Conservation (phyloP, 1,139 yeast genomes). For the Hemisphaericaspora xylanilytica region DNA sequence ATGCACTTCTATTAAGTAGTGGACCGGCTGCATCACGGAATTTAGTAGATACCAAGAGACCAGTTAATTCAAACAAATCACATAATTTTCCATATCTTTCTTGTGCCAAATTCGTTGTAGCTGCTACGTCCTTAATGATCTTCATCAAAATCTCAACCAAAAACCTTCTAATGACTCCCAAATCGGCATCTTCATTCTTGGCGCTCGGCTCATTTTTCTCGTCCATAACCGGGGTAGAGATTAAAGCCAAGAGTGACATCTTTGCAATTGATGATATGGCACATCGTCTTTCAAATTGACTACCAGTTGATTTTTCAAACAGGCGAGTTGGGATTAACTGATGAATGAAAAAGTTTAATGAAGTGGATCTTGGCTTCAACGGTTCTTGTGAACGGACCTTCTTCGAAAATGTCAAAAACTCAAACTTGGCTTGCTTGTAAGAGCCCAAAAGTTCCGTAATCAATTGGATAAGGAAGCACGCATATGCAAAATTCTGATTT, state of each 20-base stretch:
- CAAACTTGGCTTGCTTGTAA: conserved; percentile 77
- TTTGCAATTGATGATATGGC: conserved; percentile 53
- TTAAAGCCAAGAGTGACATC: conserved; percentile 56
- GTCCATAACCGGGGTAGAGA: conserved; percentile 51
- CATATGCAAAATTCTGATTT: conserved; percentile 56
- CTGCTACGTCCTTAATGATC: conserved; percentile 52
- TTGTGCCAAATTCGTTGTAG: conserved; percentile 22
- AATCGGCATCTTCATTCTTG: conserved; percentile 60
- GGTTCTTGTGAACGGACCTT: conserved; percentile 35
- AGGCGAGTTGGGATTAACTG: conserved; percentile 64
- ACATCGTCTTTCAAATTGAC: conserved; percentile 37
- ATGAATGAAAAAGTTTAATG: conserved; percentile 73
- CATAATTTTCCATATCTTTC: conserved; percentile 52
- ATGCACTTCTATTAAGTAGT: conserved; percentile 45
- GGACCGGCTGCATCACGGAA: conserved; percentile 44
- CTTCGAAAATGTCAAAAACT: conserved; percentile 74
- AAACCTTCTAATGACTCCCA: conserved; percentile 71
- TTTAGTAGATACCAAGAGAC: conserved; percentile 42
- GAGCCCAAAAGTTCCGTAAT: conserved; percentile 74
- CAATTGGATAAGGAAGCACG: conserved; percentile 64
- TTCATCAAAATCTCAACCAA: conserved; percentile 70
- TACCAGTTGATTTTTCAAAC: conserved; percentile 29
- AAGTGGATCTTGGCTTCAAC: conserved; percentile 65
- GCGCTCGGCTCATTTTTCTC: conserved; percentile 43
- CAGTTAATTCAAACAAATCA: conserved; percentile 55